Evolutionary conservation across 768 basidiomycete species (phyloP), one percentile per base, ranked within the genome.

Genomic region (Lentinula sp.): DNA sequence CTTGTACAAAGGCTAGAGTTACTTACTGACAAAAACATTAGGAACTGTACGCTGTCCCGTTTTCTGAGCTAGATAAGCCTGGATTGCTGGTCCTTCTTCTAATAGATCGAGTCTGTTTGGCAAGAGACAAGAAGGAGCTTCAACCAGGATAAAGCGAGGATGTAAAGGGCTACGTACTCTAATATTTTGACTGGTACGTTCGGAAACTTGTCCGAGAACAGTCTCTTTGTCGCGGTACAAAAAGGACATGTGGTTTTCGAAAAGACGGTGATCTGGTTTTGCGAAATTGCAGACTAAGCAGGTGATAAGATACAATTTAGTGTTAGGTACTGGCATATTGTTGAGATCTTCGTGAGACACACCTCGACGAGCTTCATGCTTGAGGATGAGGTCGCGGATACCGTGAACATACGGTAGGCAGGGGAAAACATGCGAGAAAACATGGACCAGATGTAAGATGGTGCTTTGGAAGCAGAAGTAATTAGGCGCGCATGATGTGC

Each of bases 1-100:
- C 12, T 15, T 20, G 18, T 2, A 6, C 16, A 48, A 37, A 33
- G 5, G 10, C 3, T 15, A 15, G n/a, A 18, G 16, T n/a, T n/a
- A 33, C 82, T 52, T 48, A 81, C 81, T 75, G 66, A 85, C 81
- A 72, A 83, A 85, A 60, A 81, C 79, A 68, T 81, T 81, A 43
- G 83, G 83, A 3, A 85, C 84, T 18, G 80, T 78, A 23, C 74
- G 66, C 62, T 78, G 84, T 4, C 74, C 74, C 0, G 83, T 82
- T 72, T 76, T 79, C 57, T 74, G 57, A 18, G 4, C n/a, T 10
- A 85, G 74, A 66, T 83, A 84, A 49, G 70, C 64, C 64, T 85
- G 83, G 60, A 85, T 81, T 0, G 64, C 77, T 12, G 58, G 10
- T 28, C 76, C 80, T 32, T 85, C 79, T 4, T 73, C 65, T 35